Evolutionary conservation across 208 protist species (phyloP).

Genomic region (Trypanosomatidae sp.): DNA sequence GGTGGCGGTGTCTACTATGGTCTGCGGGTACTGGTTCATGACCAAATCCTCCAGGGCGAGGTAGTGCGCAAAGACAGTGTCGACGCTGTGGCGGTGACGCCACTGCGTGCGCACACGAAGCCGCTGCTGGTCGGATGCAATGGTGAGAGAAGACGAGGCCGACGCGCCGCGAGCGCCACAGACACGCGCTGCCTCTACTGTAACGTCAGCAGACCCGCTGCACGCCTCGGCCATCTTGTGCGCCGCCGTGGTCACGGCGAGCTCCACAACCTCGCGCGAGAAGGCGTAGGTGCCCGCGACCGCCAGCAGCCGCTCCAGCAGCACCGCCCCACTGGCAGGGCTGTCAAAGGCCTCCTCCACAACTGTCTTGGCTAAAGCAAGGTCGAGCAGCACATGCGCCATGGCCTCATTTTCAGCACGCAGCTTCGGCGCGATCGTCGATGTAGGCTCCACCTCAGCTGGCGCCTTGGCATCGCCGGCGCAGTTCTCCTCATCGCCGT

Average conservation of each 20-base stretch:
- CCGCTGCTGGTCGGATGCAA: conserved; percentile 26
- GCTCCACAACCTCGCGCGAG: conserved; percentile 36
- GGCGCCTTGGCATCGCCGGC: neutral
- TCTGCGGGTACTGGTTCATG: conserved; percentile 21
- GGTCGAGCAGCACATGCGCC: conserved; percentile 58
- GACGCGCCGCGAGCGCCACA: neutral
- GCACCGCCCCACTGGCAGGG: conserved; percentile 44
- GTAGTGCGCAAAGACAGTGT: conserved; percentile 22
- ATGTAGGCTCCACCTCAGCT: conserved; percentile 10
- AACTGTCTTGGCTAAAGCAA: conserved; percentile 64
- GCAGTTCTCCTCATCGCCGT: conserved; percentile 1
- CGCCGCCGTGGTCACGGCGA: conserved; percentile 19
- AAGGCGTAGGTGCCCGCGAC: conserved; percentile 52
- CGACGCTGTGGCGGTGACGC: conserved; percentile 22
- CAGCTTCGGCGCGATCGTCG: conserved; percentile 40
- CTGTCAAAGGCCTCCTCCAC: conserved; percentile 69
- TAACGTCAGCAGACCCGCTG: conserved; percentile 6
- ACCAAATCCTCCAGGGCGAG: conserved; percentile 27
- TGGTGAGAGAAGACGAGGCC: conserved; percentile 13
- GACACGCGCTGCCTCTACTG: neutral
- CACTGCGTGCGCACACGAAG: conserved; percentile 24
- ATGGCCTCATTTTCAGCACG: conserved; percentile 61
- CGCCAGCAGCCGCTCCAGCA: conserved; percentile 44
- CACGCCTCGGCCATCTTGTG: conserved; percentile 41
- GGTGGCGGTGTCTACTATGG: conserved; percentile 25